Evolutionary conservation across 768 basidiomycete species (phyloP).

Genomic region (Pleurotus djamor): DNA sequence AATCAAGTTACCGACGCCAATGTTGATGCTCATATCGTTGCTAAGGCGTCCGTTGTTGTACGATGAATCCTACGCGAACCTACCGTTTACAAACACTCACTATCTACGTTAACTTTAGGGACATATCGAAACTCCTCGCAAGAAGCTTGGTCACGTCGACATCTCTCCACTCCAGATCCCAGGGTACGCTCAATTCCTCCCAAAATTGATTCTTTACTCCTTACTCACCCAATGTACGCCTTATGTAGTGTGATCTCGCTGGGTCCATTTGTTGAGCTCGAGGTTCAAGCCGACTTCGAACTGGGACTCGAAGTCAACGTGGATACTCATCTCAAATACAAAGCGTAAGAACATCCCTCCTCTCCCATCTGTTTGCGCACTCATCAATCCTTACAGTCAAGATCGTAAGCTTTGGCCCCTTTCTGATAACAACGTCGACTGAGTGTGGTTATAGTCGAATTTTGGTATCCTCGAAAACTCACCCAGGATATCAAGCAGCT

Average conservation of each 20-base stretch:
- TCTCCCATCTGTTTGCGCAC: not conserved
- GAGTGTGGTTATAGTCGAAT: not conserved
- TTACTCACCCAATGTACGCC: not conserved
- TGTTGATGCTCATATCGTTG: not conserved
- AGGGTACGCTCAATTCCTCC: not conserved
- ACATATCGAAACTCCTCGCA: not conserved
- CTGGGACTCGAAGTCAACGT: constrained; percentile 1
- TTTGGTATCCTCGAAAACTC: constrained; percentile 6
- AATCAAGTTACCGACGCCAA: not conserved
- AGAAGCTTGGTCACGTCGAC: not conserved
- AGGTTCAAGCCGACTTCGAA: not conserved
- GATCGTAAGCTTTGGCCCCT: not conserved
- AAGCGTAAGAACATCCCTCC: not conserved
- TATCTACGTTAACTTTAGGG: not conserved
- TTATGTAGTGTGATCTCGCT: not conserved
- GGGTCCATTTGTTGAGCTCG: not conserved
- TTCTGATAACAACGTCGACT: not conserved
- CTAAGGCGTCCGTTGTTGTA: not conserved
- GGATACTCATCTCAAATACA: not conserved
- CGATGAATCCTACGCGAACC: not conserved
- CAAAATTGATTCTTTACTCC: too few species aligned
- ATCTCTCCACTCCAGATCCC: not conserved
- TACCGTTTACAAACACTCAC: too few species aligned
- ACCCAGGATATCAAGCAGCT: too few species aligned
- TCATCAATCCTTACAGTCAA: not conserved